These are phyloP conservation scores for Ogataea nonfermentans DNA, from an alignment of 805 yeast species.

Conservation along the genomic window DNA sequence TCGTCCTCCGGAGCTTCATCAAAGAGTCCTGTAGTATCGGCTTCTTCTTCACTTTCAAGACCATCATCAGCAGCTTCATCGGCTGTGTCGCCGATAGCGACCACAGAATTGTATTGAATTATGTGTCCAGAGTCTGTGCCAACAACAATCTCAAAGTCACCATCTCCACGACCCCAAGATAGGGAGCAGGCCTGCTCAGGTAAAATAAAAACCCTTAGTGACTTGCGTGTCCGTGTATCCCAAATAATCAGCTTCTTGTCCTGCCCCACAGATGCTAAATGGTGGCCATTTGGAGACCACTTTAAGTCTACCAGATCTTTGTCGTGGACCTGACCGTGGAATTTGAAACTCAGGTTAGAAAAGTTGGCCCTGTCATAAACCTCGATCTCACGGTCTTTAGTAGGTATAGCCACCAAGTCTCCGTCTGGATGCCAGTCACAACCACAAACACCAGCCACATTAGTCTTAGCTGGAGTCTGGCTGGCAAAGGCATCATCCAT, in stretches of 20 bases:
- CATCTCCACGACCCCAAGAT: conserved; percentile 35
- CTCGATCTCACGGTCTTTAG: conserved; percentile 45
- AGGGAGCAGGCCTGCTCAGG: conserved; percentile 25
- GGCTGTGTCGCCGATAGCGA: conserved; percentile 16
- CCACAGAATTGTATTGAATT: conserved; percentile 25
- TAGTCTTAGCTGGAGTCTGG: conserved; percentile 5
- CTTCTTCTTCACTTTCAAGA: conserved; percentile 22
- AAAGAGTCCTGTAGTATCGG: conserved; percentile 32
- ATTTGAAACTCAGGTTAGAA: conserved; percentile 15
- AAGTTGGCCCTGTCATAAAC: conserved; percentile 43
- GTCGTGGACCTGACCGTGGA: conserved; percentile 28
- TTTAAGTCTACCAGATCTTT: conserved; percentile 46
- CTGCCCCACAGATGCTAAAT: conserved; percentile 57
- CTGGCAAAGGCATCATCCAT: conserved; percentile 22
- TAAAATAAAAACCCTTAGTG: conserved; percentile 31
- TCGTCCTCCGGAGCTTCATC: conserved; percentile 47
- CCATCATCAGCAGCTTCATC: conserved; percentile 17
- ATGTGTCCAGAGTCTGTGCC: conserved; percentile 46
- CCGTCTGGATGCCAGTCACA: conserved; percentile 71
- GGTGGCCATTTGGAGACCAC: conserved; percentile 62
- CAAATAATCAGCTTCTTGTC: conserved; percentile 54
- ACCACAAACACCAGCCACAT: conserved; percentile 8
- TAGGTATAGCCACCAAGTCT: conserved; percentile 64
- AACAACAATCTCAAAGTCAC: conserved; percentile 31
- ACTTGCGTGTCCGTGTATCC: conserved; percentile 43